Evolutionary conservation across 2,329 filamentous ascomycete species (phyloP), one percentile per base, ranked within the genome.

Genomic region (Rutstroemia sp.): DNA sequence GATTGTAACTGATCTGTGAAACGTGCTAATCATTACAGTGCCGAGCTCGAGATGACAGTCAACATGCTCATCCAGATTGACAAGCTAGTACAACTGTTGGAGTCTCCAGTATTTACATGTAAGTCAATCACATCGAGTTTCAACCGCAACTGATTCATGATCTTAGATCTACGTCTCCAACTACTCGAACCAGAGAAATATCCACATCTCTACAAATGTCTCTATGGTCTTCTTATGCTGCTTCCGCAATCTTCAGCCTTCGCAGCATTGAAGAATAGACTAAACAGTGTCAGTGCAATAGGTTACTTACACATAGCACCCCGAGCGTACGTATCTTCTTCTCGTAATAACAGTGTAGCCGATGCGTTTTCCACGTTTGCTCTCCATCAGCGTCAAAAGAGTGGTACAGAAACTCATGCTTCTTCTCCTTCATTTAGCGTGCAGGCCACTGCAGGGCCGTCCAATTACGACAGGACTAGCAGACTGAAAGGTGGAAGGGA

Each of bases 61-160:
- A 96, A 96, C 65, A 95, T 96, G 73, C 81, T 99, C 55, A 99
- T 99, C 45, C 95, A 99, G 70, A 96, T 99, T 64, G 94, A 99
- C 72, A 99, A 99, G 71, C 80, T 99, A 16, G 94, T 99, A 12
- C 94, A 99, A 71, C 79, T 99, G 16, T 84, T 99, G 41, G 94
- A 99, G 71, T 97, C 92, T 0, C 94, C 94, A 0, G 94, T 99
- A 1, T 99, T 99, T 68, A 99, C 94, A 48, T 99, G 90, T 95
- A 73, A 73, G 84, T 71, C 14, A n/a, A 27, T n/a, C 19, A 51
- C 41, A 25, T 44, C 21, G 37, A 25, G 21, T 4, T 6, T 5
- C 39, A 14, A 5, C 57, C 16, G 10, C 17, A 17, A 38, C 42
- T 58, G 14, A 16, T 47, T 25, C 44, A 23, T 1, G 23, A 63